These are phyloP conservation scores for Ilex asprella DNA, from an alignment of 257 asterid species.

Conservation along the genomic window DNA sequence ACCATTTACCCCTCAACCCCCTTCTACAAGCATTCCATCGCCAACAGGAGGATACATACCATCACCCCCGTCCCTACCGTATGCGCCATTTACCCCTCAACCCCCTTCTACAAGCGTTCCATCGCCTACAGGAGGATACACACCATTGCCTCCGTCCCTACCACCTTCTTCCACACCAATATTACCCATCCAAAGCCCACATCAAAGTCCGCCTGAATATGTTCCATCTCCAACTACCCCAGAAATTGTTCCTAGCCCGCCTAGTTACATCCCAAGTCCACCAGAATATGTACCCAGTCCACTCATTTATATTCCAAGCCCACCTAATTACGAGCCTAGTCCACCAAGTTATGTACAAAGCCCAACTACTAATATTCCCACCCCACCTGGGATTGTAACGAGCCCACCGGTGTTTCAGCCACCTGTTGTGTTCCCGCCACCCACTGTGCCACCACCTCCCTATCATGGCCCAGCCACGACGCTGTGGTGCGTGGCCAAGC, in stretches of 20 bases:
- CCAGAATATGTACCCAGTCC: slow-evolving; percentile 34
- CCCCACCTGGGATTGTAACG: slow-evolving; percentile 30
- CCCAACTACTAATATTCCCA: slow-evolving; percentile 18
- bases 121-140: slow-evolving; percentile 2
- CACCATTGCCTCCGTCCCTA: slow-evolving; percentile 4
- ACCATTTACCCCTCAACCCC: neutral
- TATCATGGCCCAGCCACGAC: slow-evolving; percentile 31
- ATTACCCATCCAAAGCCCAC: slow-evolving; percentile 27
- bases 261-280: slow-evolving; percentile 17
- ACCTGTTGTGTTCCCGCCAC: slow-evolving; percentile 78
- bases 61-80: slow-evolving; percentile 13
- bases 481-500: slow-evolving; percentile 95
- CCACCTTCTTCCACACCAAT: slow-evolving; percentile 19
- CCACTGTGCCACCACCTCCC: slow-evolving; percentile 79
- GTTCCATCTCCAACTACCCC: slow-evolving; percentile 19
- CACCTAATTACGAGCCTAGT: slow-evolving; percentile 19
- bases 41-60: slow-evolving; percentile 30
- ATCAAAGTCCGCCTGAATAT: slow-evolving; percentile 13
- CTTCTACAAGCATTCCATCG: neutral
- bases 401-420: slow-evolving; percentile 55
- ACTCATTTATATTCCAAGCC: slow-evolving; percentile 24
- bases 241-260: slow-evolving; percentile 21
- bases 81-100: too few species aligned
- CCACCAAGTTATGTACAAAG: slow-evolving; percentile 28
- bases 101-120: neutral